Percentiles rank a stretch among this genome's conserved stretches.
Conservation (phyloP, 495 filamentous ascomycete species). For the Penicillium lagena region DNA sequence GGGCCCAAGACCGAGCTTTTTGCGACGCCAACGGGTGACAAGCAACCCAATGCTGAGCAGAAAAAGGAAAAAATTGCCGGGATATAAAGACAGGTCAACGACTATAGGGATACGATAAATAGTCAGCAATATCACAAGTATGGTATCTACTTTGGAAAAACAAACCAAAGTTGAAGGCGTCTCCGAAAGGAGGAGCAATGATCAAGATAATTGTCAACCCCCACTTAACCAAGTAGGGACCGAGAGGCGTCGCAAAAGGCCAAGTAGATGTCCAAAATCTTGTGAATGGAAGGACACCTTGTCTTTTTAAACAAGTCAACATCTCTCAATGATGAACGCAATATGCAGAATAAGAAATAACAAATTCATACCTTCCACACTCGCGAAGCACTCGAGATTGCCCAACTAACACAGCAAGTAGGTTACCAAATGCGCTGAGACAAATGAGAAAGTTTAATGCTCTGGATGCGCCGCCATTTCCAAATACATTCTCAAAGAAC, state of each 20-base stretch:
- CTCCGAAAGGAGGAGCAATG: conserved; percentile 57
- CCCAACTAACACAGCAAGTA: conserved; percentile 53
- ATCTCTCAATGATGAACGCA: background rate
- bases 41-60: conserved; percentile 48
- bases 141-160: background rate
- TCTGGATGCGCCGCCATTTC: conserved; percentile 37
- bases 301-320: conserved; percentile 26
- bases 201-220: conserved; percentile 56
- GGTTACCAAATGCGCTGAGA: conserved; percentile 57
- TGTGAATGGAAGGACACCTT: conserved; percentile 60
- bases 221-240: conserved; percentile 55
- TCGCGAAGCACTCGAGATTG: conserved; percentile 54
- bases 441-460: conserved; percentile 57
- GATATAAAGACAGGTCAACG: conserved; percentile 48
- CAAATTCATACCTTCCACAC: conserved; percentile 36
- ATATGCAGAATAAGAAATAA: background rate
- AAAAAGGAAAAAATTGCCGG: conserved; percentile 46
- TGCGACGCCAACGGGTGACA: conserved; percentile 44
- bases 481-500: conserved; percentile 58
- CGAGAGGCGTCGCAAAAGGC: conserved; percentile 57
- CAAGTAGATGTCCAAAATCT: conserved; percentile 57
- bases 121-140: background rate
- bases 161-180: conserved; percentile 58
- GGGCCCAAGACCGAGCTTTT: conserved; percentile 31
- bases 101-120: conserved; percentile 21